Percentiles rank a stretch among this genome's conserved stretches.
Evolutionary conservation across 345 rosid species (phyloP).

Genomic region (Sonneratia alba): DNA sequence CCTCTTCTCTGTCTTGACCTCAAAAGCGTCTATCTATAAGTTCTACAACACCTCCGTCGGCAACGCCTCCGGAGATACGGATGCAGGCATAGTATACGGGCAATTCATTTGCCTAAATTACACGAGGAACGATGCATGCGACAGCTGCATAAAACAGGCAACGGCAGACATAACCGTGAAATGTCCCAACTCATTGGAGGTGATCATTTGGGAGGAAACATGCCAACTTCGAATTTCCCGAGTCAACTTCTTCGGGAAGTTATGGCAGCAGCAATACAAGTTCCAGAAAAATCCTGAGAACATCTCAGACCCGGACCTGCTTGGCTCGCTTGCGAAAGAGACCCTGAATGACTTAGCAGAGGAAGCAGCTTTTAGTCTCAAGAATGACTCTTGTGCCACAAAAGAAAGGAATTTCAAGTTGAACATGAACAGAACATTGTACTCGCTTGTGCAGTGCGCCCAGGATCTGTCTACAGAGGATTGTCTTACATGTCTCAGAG

Average conservation of each 20-base stretch:
- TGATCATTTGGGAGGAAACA: conserved; percentile 23
- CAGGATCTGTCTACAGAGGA: conserved; percentile 20
- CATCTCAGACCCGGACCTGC: conserved; percentile 15
- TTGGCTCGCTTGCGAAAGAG: conserved; percentile 14
- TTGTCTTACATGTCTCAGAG: conserved; percentile 23
- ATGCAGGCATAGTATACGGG: conserved; percentile 13
- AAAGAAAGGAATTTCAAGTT: background rate
- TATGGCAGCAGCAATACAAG: conserved; percentile 19
- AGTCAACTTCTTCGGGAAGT: conserved; percentile 17
- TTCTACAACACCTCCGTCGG: conserved; percentile 14
- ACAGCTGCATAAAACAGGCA: conserved; percentile 12
- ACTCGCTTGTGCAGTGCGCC: conserved; percentile 28
- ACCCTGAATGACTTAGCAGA: conserved; percentile 18
- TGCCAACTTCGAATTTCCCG: conserved; percentile 31
- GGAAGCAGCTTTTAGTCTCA: conserved; percentile 11
- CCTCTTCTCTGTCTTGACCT: conserved; percentile 6
- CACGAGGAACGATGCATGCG: conserved; percentile 7
- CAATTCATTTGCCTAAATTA: conserved; percentile 33
- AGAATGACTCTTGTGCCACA: conserved; percentile 10
- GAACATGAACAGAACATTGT: conserved; percentile 9
- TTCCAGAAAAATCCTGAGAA: conserved; percentile 8
- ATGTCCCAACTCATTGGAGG: conserved; percentile 20
- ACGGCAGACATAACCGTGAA: conserved; percentile 10
- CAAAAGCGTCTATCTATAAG: conserved; percentile 12
- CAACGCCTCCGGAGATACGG: background rate